Evolutionary conservation across 2,329 filamentous ascomycete genomes (phyloP).

Genomic region (Talaromyces funiculosus): DNA sequence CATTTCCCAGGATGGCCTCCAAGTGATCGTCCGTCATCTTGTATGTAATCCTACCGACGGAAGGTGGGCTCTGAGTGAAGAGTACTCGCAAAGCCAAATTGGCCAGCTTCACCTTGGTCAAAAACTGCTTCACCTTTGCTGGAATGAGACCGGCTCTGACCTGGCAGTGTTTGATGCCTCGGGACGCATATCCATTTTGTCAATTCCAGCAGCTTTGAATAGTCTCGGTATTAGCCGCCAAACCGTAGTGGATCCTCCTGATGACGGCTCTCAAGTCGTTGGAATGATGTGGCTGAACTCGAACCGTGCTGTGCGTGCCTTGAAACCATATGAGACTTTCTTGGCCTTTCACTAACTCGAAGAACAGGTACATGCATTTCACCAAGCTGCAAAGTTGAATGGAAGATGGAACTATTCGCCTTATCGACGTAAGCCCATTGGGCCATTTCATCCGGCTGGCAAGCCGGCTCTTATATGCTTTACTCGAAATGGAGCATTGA

Average conservation of each 20-base stretch:
- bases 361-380: conserved; percentile 36
- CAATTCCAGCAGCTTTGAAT: conserved; percentile 67
- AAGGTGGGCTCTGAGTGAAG: conserved; percentile 69
- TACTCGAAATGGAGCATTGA: conserved; percentile 66
- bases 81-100: conserved; percentile 59
- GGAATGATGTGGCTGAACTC: conserved; percentile 77
- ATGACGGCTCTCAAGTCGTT: conserved; percentile 71
- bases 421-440: conserved; percentile 59
- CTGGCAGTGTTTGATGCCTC: conserved; percentile 75
- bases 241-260: conserved; percentile 62
- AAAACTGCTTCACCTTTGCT: conserved; percentile 72
- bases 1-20: conserved; percentile 65
- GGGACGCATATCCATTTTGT: conserved; percentile 70
- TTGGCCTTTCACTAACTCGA: conserved; percentile 6
- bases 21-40: conserved; percentile 67
- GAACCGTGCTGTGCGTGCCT: conserved; percentile 43
- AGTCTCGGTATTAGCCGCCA: conserved; percentile 58
- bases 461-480: conserved; percentile 73
- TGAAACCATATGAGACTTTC: not conserved
- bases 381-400: conserved; percentile 59
- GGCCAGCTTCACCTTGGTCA: conserved; percentile 57
- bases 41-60: conserved; percentile 63
- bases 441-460: conserved; percentile 61
- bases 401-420: conserved; percentile 65
- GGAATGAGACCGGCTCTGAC: conserved; percentile 72